phyloP scores from a whole-genome alignment of 2,329 filamentous ascomycete species.

The Shiraia sp. region DNA sequence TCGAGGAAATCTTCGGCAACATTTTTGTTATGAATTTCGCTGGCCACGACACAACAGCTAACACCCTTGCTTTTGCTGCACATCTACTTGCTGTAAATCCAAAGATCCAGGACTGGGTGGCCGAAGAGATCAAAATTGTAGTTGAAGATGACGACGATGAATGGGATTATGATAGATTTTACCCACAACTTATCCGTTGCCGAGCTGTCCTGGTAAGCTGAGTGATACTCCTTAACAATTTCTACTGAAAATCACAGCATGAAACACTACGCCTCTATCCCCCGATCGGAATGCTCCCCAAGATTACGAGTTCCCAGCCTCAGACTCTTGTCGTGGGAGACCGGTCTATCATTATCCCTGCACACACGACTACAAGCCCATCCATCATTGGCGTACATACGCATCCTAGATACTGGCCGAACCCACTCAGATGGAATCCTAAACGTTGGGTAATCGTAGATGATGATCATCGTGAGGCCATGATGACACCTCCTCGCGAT shows the following conservation, averaged over 20 bases:
- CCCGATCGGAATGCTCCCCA: constrained; percentile 35
- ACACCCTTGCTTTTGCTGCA: constrained; percentile 49
- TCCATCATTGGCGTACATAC: constrained; percentile 29
- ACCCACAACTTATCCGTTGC: constrained; percentile 32
- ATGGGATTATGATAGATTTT: constrained; percentile 43
- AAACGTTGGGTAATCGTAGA: constrained; percentile 25
- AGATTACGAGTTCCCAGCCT: constrained; percentile 23
- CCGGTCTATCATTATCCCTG: constrained; percentile 6
- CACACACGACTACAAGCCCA: constrained; percentile 2
- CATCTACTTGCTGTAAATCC: constrained; percentile 52
- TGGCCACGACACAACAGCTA: constrained; percentile 57
- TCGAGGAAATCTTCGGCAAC: constrained; percentile 44
- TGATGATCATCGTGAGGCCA: background rate
- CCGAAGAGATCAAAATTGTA: constrained; percentile 43
- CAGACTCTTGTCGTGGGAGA: background rate
- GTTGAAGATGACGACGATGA: background rate
- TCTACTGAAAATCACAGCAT: constrained; percentile 27
- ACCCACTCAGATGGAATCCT: constrained; percentile 29
- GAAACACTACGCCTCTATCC: constrained; percentile 51
- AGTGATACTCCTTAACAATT: background rate
- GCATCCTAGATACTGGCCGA: constrained; percentile 33
- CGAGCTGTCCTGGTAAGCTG: constrained; percentile 40
- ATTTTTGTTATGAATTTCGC: constrained; percentile 56
- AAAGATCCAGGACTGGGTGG: constrained; percentile 52
- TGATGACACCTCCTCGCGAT: constrained; percentile 3